These are phyloP conservation scores for Dothistroma pini DNA, from an alignment of 2,329 filamentous ascomycete genomes.

Conservation along the genomic window DNA sequence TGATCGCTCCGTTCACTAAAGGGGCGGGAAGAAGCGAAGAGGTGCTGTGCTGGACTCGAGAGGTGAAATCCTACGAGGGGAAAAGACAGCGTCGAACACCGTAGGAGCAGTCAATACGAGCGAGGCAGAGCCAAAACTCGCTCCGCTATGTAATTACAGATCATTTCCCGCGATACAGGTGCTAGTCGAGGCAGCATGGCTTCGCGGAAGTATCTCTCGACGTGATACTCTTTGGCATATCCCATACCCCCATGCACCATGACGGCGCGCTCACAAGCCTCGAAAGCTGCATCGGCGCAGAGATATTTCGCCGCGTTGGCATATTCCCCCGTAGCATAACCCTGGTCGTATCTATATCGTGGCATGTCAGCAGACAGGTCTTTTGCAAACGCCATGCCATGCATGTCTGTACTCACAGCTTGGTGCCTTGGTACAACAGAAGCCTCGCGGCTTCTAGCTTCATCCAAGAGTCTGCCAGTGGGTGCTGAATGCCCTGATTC, in stretches of 20 bases:
- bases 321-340: slow-evolving; percentile 46
- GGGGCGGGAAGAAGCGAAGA: no score
- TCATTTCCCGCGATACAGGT: slow-evolving; percentile 51
- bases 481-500: slow-evolving; percentile 65
- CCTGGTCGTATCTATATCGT: not conserved
- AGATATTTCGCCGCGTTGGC: slow-evolving; percentile 68
- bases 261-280: slow-evolving; percentile 57
- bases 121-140: slow-evolving; percentile 24
- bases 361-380: not conserved
- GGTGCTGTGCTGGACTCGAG: no score
- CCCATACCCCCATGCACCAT: not conserved
- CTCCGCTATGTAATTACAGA: slow-evolving; percentile 34
- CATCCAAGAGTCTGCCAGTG: slow-evolving; percentile 63
- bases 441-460: slow-evolving; percentile 62
- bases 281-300: slow-evolving; percentile 62
- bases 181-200: slow-evolving; percentile 62
- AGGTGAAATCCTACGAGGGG: no score
- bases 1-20: no score
- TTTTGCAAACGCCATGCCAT: not conserved
- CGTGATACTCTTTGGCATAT: slow-evolving; percentile 58
- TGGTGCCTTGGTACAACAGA: slow-evolving; percentile 62
- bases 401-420: slow-evolving; percentile 56
- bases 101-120: not conserved
- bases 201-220: slow-evolving; percentile 63
- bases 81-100: no score